Evolutionary conservation across 768 basidiomycete genomes (phyloP), one percentile per base, ranked within the genome.

Genomic region (Multifurca ochricompacta): DNA sequence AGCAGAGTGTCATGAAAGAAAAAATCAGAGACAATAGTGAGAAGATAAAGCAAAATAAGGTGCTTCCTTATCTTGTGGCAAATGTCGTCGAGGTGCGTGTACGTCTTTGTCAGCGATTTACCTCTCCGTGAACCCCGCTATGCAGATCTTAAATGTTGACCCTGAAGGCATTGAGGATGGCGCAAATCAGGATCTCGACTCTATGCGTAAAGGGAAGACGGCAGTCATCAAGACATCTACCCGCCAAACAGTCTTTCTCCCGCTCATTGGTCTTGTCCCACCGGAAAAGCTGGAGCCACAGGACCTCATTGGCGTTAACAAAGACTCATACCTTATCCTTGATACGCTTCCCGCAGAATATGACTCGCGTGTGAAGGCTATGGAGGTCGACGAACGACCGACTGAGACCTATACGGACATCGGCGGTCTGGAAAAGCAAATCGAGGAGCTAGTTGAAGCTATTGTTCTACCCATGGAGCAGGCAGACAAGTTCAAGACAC

Each of bases 31-130:
- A 99, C 67, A 99, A 97, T 59, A 85, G 87, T 42, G 92, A 96
- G 72, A 98, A 98, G 74, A 90, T 99, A 61, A 96, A 96, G 71
- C 95, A 99, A 80, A 98, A 99, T 72, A 98, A 98, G 71, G 92
- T 96, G 11, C 74, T 99, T 39, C 96, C 96, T 6, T 99, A 99
- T 71, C 82, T 99, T 49, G 96, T 99, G 34, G 92, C 88, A 14
- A 96, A 98, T 65, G 91, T 99, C 32, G 92, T 99, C 16, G 96
- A 98, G 81, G 92, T 94, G 63, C 53, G 79, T 66, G 28, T n/a
- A 14, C 25, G 7, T 30, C 25, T 41, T 52, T 16, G 27, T 48
- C 27, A 3, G 27, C 19, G 23, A 30, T 10, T 19, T 21, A 27
- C 14, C 11, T 43, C 18, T 39, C 9, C 0, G 2, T 37, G 10